Evolutionary conservation across 2,329 filamentous ascomycete genomes (phyloP).

Genomic region (Juglanconis juglandina): DNA sequence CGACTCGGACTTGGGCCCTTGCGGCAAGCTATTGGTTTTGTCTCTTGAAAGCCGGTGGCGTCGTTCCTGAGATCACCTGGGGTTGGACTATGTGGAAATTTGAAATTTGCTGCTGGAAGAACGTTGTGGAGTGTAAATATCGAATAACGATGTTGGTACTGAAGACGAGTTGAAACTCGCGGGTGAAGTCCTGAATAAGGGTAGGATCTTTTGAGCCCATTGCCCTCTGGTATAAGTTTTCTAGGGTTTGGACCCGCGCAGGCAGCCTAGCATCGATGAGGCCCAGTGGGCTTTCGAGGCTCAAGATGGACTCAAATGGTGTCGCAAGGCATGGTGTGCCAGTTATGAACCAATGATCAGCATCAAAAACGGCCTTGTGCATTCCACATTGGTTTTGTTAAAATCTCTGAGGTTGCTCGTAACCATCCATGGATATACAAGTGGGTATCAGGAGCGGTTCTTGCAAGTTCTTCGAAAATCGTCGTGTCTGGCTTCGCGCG

Average conservation of each 20-base stretch:
- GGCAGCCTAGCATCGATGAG: neutral
- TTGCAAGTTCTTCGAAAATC: neutral
- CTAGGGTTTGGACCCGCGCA: neutral
- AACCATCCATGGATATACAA: neutral
- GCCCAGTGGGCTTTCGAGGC: neutral
- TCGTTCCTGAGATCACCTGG: neutral
- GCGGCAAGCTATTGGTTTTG: neutral
- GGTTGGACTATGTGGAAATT: neutral
- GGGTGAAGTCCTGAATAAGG: neutral
- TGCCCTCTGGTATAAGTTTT: neutral
- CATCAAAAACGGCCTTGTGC: neutral
- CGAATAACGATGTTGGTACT: neutral
- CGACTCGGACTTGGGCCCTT: neutral
- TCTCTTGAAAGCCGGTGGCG: neutral
- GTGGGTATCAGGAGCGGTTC: neutral
- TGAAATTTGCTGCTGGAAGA: neutral
- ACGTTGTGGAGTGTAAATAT: neutral
- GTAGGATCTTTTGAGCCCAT: neutral
- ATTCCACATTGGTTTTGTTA: too few relatives aligned
- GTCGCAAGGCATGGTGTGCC: neutral
- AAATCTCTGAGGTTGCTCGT: neutral
- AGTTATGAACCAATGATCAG: slow-evolving; percentile 1
- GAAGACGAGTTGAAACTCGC: neutral
- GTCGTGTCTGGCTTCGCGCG: neutral
- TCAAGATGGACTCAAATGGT: neutral